Evolutionary conservation across 2,329 filamentous ascomycete species (phyloP).

Genomic region (Pestalotiopsis sp.): DNA sequence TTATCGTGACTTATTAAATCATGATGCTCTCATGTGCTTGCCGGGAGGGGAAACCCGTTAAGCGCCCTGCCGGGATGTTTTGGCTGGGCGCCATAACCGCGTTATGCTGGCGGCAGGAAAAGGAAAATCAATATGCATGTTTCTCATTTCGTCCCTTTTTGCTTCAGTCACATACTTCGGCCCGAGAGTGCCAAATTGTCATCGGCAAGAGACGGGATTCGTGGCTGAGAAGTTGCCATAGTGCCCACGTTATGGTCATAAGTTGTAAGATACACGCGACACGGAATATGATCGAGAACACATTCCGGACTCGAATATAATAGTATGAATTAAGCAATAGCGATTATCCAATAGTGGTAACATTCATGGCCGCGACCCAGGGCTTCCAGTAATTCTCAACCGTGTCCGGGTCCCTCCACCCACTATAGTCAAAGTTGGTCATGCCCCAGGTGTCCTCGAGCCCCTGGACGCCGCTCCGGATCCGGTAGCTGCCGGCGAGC

Average conservation of each 20-base stretch:
- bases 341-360: slow-evolving; percentile 19
- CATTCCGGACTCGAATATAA: not conserved
- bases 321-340: not conserved
- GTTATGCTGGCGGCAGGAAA: no score
- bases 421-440: slow-evolving; percentile 48
- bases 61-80: not conserved
- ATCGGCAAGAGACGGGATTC: not conserved
- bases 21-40: not conserved
- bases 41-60: not conserved
- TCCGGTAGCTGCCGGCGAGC: slow-evolving; percentile 50
- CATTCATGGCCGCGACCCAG: slow-evolving; percentile 47
- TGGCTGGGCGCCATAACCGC: no score
- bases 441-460: slow-evolving; percentile 52
- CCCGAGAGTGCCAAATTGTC: not conserved
- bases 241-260: not conserved
- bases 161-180: not conserved
- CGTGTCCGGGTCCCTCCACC: slow-evolving; percentile 47
- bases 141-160: no score
- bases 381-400: slow-evolving; percentile 54
- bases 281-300: no score
- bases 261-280: not conserved
- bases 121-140: no score
- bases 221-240: not conserved
- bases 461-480: slow-evolving; percentile 46
- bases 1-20: not conserved